A percentile compares a stretch with the other conserved stretches of the same genome.
phyloP scores from a whole-genome alignment of 495 filamentous ascomycete genomes.

The Hypoxylon fuscum region DNA sequence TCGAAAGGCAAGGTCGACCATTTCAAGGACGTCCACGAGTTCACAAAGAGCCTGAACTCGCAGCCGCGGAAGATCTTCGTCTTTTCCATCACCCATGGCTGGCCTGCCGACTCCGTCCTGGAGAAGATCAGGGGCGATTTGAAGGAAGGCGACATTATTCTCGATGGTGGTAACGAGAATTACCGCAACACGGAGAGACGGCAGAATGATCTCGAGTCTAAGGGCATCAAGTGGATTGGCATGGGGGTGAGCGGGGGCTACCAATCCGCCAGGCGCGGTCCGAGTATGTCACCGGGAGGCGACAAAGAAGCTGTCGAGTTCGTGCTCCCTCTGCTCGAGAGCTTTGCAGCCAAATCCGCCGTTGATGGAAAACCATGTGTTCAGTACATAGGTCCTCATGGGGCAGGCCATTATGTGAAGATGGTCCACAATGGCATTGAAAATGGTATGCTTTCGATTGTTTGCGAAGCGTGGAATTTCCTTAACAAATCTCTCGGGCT shows the following conservation, averaged over 20 bases:
- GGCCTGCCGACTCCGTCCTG: conserved; percentile 71
- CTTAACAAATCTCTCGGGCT: conserved; percentile 68
- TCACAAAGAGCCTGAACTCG: conserved; percentile 27
- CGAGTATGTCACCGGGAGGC: conserved; percentile 72
- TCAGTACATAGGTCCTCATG: conserved; percentile 57
- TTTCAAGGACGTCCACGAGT: conserved; percentile 33
- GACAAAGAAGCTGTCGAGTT: conserved; percentile 64
- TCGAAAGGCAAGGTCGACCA: conserved; percentile 29
- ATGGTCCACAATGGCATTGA: conserved; percentile 84
- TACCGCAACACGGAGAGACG: conserved; percentile 72
- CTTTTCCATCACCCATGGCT: conserved; percentile 76
- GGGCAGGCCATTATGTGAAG: conserved; percentile 77
- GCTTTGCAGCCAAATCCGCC: conserved; percentile 34
- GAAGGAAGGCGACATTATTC: conserved; percentile 70
- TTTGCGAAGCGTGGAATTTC: conserved; percentile 71
- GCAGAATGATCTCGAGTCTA: conserved; percentile 63
- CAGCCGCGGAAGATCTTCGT: conserved; percentile 61
- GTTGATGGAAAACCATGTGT: conserved; percentile 67
- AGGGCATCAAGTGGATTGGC: conserved; percentile 71
- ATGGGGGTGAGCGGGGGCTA: conserved; percentile 77
- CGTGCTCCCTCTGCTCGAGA: conserved; percentile 71
- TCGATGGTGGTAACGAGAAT: conserved; percentile 78
- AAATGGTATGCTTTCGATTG: conserved; percentile 66
- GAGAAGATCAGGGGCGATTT: conserved; percentile 64
- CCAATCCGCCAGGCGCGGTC: conserved; percentile 71